These are phyloP conservation scores for Aspergillus tamarii DNA, from an alignment of 2,329 filamentous ascomycete species.

Conservation along the genomic window DNA sequence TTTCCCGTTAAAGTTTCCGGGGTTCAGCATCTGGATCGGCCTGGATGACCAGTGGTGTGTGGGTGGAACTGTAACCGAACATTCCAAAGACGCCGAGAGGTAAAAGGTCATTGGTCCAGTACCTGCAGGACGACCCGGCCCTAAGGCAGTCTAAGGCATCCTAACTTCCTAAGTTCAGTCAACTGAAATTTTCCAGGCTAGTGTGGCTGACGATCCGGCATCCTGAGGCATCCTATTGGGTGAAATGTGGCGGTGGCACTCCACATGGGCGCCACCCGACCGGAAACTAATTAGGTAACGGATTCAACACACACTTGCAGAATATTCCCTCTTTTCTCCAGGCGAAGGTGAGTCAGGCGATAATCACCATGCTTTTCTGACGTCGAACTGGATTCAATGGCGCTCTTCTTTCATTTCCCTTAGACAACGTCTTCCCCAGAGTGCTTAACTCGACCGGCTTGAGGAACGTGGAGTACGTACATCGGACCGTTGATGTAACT, in stretches of 20 bases:
- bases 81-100: neutral
- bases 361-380: neutral
- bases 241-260: neutral
- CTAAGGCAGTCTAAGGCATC: neutral
- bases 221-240: neutral
- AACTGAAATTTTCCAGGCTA: neutral
- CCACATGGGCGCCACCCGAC: neutral
- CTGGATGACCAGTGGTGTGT: neutral
- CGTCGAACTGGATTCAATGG: neutral
- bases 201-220: neutral
- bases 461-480: neutral
- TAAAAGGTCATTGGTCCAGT: neutral
- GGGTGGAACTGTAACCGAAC: neutral
- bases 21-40: neutral
- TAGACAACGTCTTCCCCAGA: neutral
- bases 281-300: neutral
- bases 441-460: neutral
- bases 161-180: neutral
- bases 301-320: neutral
- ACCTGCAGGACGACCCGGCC: neutral
- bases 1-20: slow-evolving; percentile 2
- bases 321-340: neutral
- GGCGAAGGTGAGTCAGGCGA: neutral
- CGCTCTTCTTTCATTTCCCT: neutral
- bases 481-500: neutral